Percentiles rank a stretch among this genome's conserved stretches.
Conservation (phyloP, 257 asterid species). For the Hygrophila difformis region DNA sequence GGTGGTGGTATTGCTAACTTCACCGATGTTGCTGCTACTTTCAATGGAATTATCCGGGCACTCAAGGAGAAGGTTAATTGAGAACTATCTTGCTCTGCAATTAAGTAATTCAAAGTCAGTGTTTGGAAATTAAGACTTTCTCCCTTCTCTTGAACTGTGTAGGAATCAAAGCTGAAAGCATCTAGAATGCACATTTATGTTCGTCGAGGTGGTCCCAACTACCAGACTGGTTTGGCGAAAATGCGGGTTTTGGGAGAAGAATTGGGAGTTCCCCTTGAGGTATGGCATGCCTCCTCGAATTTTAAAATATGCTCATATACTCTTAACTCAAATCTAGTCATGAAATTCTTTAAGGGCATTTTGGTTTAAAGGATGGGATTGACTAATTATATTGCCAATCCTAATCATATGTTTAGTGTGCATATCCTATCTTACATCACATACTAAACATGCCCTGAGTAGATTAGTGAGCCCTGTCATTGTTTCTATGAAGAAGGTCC, state of each 20-base stretch:
- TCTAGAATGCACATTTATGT: constrained; percentile 75
- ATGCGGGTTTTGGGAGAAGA: constrained; percentile 89
- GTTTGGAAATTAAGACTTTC: neutral
- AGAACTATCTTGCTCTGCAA: constrained; percentile 2
- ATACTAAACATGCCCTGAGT: no score
- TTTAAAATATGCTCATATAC: neutral
- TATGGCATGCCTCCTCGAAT: constrained; percentile 11
- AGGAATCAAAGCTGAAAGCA: constrained; percentile 96
- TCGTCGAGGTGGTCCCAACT: constrained; percentile 94
- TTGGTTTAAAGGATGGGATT: no score
- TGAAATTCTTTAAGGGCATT: constrained; percentile 5
- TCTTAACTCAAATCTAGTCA: neutral
- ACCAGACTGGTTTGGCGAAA: constrained; percentile 82
- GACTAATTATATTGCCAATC: no score
- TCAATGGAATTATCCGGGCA: constrained; percentile 87
- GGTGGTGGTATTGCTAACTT: constrained; percentile 98
- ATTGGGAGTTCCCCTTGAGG: constrained; percentile 93
- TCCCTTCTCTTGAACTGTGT: constrained; percentile 13
- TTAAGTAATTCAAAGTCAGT: neutral
- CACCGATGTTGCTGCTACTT: constrained; percentile 92
- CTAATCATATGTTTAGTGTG: no score
- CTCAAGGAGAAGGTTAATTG: constrained; percentile 70
- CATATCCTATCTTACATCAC: no score
- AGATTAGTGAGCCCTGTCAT: neutral
- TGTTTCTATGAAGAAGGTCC: neutral